Evolutionary conservation across 2,329 filamentous ascomycete species (phyloP).

Genomic region (Sarocladium kiliense): DNA sequence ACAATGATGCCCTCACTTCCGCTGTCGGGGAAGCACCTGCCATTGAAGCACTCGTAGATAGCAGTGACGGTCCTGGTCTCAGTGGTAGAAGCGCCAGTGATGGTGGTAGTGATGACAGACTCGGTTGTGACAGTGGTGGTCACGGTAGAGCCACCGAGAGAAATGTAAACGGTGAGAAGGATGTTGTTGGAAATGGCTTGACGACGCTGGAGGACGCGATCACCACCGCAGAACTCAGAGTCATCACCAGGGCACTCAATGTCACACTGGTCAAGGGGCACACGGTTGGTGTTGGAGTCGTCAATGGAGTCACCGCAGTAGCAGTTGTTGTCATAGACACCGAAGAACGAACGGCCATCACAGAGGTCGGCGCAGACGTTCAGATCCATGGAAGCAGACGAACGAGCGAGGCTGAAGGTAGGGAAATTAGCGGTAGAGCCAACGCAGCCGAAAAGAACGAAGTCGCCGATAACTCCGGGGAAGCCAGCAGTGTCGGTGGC

Average conservation of each 20-base stretch:
- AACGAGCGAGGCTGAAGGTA: background rate
- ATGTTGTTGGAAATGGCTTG: slow-evolving; percentile 17
- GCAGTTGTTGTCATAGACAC: slow-evolving; percentile 13
- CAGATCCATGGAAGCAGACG: background rate
- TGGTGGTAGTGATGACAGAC: slow-evolving; percentile 15
- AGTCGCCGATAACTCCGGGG: background rate
- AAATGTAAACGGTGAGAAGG: slow-evolving; percentile 19
- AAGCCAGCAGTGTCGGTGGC: background rate
- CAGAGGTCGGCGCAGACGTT: background rate
- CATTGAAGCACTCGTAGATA: slow-evolving; percentile 15
- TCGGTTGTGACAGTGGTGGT: slow-evolving; percentile 14
- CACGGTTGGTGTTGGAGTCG: slow-evolving; percentile 9
- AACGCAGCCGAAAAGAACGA: background rate
- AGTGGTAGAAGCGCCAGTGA: background rate
- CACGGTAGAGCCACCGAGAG: slow-evolving; percentile 12
- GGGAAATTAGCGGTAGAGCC: background rate
- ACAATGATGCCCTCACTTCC: slow-evolving; percentile 9
- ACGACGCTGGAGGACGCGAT: slow-evolving; percentile 15
- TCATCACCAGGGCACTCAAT: slow-evolving; percentile 18
- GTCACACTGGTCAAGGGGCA: slow-evolving; percentile 13
- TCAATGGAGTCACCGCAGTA: slow-evolving; percentile 18
- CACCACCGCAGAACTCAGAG: background rate
- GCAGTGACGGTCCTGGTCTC: slow-evolving; percentile 14
- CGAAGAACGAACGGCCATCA: background rate
- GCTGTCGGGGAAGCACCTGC: slow-evolving; percentile 13